These are phyloP conservation scores for Botrytis aclada DNA, from an alignment of 2,329 filamentous ascomycete genomes.

Conservation along the genomic window DNA sequence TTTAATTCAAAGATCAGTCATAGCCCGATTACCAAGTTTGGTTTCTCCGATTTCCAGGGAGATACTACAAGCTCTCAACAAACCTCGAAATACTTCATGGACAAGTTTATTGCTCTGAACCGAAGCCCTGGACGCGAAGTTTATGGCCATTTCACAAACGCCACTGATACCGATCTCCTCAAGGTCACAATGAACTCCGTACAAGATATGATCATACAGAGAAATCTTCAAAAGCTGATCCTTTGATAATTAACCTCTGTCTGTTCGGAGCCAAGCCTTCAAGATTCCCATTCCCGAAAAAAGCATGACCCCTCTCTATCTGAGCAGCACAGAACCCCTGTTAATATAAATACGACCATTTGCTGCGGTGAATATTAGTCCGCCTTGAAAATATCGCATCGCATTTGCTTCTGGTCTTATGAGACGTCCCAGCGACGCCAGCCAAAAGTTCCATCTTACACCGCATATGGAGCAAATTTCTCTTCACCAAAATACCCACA, in stretches of 20 bases:
- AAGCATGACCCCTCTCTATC: constrained; percentile 5
- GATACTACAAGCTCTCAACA: constrained; percentile 69
- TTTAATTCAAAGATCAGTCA: constrained; percentile 73
- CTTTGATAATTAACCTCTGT: constrained; percentile 46
- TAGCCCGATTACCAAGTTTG: constrained; percentile 69
- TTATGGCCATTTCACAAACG: constrained; percentile 58
- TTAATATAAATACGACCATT: constrained; percentile 1
- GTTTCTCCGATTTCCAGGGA: constrained; percentile 76
- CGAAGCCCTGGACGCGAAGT: constrained; percentile 56
- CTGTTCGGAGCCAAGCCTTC: constrained; percentile 18
- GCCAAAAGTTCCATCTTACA: constrained; percentile 7
- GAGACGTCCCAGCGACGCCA: not conserved
- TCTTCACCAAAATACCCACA: constrained; percentile 14
- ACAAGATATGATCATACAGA: constrained; percentile 84
- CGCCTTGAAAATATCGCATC: not conserved
- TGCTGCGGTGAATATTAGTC: constrained; percentile 5
- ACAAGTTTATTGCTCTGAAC: constrained; percentile 76
- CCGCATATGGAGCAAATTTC: constrained; percentile 4
- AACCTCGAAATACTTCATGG: constrained; percentile 76
- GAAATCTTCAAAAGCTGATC: constrained; percentile 76
- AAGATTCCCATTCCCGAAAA: not conserved
- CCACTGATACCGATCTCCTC: constrained; percentile 67
- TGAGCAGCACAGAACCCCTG: constrained; percentile 16
- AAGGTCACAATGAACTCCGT: constrained; percentile 86
- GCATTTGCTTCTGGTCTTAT: constrained; percentile 5